These are phyloP conservation scores for Pseudoscleropodium purum DNA, from an alignment of 225 moss, liverwort and hornwort genomes.

Conservation along the genomic window DNA sequence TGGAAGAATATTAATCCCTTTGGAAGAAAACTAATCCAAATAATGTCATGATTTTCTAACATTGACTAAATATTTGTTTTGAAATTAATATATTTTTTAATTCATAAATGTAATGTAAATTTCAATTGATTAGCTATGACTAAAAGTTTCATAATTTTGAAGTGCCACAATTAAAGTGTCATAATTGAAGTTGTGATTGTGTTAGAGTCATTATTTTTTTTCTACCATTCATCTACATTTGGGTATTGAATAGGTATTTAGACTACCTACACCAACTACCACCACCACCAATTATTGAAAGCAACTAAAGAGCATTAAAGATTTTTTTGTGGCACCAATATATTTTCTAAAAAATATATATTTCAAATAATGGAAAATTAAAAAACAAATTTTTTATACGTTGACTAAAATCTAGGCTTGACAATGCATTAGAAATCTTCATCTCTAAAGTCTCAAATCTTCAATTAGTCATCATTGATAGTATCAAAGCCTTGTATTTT, in stretches of 20 bases:
- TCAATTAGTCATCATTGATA: neutral
- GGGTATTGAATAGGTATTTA: neutral
- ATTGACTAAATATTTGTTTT: neutral
- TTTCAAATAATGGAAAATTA: neutral
- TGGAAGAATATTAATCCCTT: neutral
- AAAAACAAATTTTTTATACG: neutral
- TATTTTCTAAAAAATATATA: neutral
- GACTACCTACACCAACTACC: neutral
- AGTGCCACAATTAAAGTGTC: no score
- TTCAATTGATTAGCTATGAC: neutral
- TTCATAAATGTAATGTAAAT: neutral
- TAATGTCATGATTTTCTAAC: neutral
- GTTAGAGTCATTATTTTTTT: neutral
- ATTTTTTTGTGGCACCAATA: neutral
- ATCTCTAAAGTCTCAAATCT: neutral
- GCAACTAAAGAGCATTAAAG: neutral
- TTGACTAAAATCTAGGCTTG: neutral
- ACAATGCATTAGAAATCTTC: neutral
- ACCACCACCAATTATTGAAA: neutral
- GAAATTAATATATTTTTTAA: neutral
- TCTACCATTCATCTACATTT: neutral
- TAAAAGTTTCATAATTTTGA: neutral
- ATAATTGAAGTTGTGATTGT: neutral
- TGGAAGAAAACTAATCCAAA: rapidly evolving
- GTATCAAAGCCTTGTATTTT: neutral